These are phyloP conservation scores for Aspergillus carbonarius DNA, from an alignment of 2,329 filamentous ascomycete species.

Conservation along the genomic window DNA sequence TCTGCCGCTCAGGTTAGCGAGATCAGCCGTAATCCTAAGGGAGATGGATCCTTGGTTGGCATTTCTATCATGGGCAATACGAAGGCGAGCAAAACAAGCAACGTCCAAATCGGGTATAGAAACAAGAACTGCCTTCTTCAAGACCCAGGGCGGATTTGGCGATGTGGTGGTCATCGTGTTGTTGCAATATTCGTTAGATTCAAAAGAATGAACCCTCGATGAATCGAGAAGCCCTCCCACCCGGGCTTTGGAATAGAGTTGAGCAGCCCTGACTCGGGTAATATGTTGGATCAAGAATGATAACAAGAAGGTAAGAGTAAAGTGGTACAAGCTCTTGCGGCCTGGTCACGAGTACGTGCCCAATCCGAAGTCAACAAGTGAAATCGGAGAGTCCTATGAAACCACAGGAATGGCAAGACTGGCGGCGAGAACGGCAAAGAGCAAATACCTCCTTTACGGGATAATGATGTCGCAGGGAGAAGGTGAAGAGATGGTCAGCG, in stretches of 20 bases:
- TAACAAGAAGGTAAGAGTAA: slow-evolving; percentile 10
- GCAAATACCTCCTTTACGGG: slow-evolving; percentile 14
- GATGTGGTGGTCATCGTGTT: slow-evolving; percentile 16
- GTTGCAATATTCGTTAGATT: slow-evolving; percentile 13
- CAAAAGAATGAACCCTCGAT: slow-evolving; percentile 17
- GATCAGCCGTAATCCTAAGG: slow-evolving; percentile 16
- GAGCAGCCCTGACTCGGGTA: slow-evolving; percentile 26
- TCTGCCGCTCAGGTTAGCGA: slow-evolving; percentile 19
- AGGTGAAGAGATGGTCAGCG: neutral
- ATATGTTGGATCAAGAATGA: slow-evolving; percentile 8
- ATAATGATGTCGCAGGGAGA: neutral
- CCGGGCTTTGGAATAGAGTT: slow-evolving; percentile 20
- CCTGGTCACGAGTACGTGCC: slow-evolving; percentile 20
- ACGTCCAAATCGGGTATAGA: slow-evolving; percentile 10
- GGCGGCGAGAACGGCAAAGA: slow-evolving; percentile 19
- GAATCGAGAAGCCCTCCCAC: slow-evolving; percentile 25
- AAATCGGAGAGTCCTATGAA: slow-evolving; percentile 23
- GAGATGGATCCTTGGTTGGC: slow-evolving; percentile 21
- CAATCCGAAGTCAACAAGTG: slow-evolving; percentile 19
- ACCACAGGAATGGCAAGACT: slow-evolving; percentile 25
- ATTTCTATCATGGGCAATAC: slow-evolving; percentile 18
- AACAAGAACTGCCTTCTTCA: slow-evolving; percentile 21
- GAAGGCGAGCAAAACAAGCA: slow-evolving; percentile 17
- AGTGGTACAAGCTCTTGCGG: slow-evolving; percentile 17
- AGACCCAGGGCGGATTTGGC: slow-evolving; percentile 11